Evolutionary conservation across 768 basidiomycete genomes (phyloP).

Genomic region (Podaxis sp.): DNA sequence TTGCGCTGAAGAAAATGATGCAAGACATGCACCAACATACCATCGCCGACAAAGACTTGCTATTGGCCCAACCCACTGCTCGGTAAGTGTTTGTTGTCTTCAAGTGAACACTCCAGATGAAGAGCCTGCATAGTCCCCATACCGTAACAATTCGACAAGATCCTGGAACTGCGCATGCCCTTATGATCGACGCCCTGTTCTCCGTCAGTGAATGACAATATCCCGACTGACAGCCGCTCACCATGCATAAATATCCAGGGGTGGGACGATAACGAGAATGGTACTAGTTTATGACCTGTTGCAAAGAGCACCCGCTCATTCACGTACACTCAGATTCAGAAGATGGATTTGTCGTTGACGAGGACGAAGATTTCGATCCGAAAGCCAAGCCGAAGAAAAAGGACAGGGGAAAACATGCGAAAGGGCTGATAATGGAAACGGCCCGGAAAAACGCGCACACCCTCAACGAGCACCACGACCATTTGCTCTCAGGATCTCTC

Average conservation of each 20-base stretch:
- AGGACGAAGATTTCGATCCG: slow-evolving; percentile 54
- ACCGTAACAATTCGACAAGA: slow-evolving; percentile 55
- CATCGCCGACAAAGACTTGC: slow-evolving; percentile 51
- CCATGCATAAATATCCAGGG: slow-evolving; percentile 35
- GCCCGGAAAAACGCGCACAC: slow-evolving; percentile 58
- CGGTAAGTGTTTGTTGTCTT: slow-evolving; percentile 41
- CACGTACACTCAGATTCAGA: neutral
- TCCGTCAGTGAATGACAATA: slow-evolving; percentile 34
- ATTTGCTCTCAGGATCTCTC: slow-evolving; percentile 65
- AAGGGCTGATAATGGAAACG: slow-evolving; percentile 33
- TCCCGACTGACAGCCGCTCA: slow-evolving; percentile 21
- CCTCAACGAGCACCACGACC: slow-evolving; percentile 69
- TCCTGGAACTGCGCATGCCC: slow-evolving; percentile 43
- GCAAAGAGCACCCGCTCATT: neutral
- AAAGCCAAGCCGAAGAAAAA: slow-evolving; percentile 26
- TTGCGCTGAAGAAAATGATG: slow-evolving; percentile 76
- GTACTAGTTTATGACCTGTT: slow-evolving; percentile 26
- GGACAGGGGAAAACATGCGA: slow-evolving; percentile 27
- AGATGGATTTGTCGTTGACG: slow-evolving; percentile 26
- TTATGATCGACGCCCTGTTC: slow-evolving; percentile 69
- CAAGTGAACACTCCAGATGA: slow-evolving; percentile 3
- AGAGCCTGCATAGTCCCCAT: slow-evolving; percentile 33
- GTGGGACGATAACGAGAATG: slow-evolving; percentile 63
- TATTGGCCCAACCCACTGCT: slow-evolving; percentile 68
- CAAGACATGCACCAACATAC: slow-evolving; percentile 56